Evolutionary conservation across 257 asterid species (phyloP).

Genomic region (Osmanthus fragrans): DNA sequence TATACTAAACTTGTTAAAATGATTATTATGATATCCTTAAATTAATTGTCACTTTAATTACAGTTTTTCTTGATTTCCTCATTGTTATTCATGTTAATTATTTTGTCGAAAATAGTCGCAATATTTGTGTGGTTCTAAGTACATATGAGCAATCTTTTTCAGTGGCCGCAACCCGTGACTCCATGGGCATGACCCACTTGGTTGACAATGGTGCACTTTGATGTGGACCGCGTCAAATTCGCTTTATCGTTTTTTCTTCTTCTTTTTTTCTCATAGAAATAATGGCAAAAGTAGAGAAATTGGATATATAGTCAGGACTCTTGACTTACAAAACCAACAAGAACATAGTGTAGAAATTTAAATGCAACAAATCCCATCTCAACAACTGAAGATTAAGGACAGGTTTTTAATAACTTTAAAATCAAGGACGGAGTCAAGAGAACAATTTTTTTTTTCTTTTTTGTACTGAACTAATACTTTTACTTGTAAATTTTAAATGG

Average conservation of each 20-base stretch:
- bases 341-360: neutral
- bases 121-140: neutral
- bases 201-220: neutral
- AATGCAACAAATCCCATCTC: neutral
- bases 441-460: too few relatives aligned
- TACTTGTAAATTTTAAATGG: too few relatives aligned
- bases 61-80: too few relatives aligned
- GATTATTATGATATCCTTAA: neutral
- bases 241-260: neutral
- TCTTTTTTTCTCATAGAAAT: neutral
- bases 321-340: neutral
- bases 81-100: neutral
- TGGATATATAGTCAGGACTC: neutral
- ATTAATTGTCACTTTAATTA: neutral
- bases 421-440: too few relatives aligned
- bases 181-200: neutral
- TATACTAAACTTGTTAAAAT: neutral
- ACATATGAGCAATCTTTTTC: neutral
- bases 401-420: too few relatives aligned
- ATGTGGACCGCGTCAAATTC: neutral
- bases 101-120: neutral
- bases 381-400: too few relatives aligned
- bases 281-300: neutral
- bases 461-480: too few relatives aligned
- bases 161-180: neutral